Conservation (phyloP, 2,329 filamentous ascomycete genomes). For the Lecanicillium sp. region DNA sequence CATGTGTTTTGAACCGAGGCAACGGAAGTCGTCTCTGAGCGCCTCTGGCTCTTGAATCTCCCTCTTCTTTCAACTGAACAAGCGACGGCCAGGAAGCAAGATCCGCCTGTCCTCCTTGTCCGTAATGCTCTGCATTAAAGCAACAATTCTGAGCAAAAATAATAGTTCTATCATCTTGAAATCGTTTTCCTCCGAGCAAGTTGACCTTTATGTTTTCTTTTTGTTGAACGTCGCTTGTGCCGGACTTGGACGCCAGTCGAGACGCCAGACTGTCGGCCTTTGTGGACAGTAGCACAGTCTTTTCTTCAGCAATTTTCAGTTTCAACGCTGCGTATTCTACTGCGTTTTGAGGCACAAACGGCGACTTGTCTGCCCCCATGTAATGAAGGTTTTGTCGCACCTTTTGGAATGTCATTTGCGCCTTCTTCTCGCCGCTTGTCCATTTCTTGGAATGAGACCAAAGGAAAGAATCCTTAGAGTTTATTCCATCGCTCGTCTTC, state of each 20-base stretch:
- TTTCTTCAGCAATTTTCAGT: slow-evolving; percentile 3
- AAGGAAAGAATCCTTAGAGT: background rate
- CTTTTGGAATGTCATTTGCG: slow-evolving; percentile 11
- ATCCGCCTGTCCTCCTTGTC: background rate
- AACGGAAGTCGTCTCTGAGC: too few species aligned
- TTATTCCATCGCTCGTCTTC: background rate
- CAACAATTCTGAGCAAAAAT: background rate
- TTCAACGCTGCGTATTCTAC: slow-evolving; percentile 8
- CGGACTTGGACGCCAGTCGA: slow-evolving; percentile 1
- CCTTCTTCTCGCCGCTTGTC: slow-evolving; percentile 10
- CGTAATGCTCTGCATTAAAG: background rate
- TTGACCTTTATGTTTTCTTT: background rate
- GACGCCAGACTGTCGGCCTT: slow-evolving; percentile 6
- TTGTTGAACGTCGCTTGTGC: background rate
- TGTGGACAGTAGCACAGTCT: slow-evolving; percentile 1
- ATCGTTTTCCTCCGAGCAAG: background rate
- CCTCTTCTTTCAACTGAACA: slow-evolving; percentile 5
- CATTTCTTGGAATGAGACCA: slow-evolving; percentile 12
- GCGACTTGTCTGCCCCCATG: slow-evolving; percentile 11
- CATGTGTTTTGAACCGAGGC: too few species aligned
- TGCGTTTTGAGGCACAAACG: slow-evolving; percentile 12
- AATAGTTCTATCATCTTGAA: background rate
- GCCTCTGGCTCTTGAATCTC: background rate
- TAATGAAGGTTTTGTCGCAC: slow-evolving; percentile 11
- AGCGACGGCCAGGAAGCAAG: slow-evolving; percentile 5